Percentiles rank a stretch among this genome's conserved stretches.
These are phyloP conservation scores for Acephala macrosclerotiorum DNA, from an alignment of 2,329 filamentous ascomycete genomes.

Conservation along the genomic window DNA sequence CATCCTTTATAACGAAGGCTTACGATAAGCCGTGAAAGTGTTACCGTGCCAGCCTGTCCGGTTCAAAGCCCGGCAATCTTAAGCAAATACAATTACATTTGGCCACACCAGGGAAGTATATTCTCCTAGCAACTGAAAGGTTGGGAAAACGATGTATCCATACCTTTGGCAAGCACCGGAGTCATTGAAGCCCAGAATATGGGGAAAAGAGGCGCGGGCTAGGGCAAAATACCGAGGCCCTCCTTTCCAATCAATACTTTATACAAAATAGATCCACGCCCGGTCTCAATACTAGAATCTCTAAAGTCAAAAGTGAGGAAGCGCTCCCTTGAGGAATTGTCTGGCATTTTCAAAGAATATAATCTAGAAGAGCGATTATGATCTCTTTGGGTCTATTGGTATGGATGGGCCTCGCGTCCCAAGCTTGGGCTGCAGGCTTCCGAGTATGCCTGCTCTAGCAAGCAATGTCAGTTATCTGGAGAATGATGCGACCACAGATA, in stretches of 20 bases:
- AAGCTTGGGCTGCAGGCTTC: conserved; percentile 15
- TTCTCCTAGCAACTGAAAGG: not conserved
- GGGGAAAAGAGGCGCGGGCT: not conserved
- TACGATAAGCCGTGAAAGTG: too few relatives aligned
- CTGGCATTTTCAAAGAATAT: not conserved
- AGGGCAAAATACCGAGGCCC: not conserved
- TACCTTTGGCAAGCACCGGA: not conserved
- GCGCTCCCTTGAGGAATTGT: not conserved
- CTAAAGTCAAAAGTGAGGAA: too few relatives aligned
- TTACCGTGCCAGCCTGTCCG: conserved; percentile 11
- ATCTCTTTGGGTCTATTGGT: not conserved
- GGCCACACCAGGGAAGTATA: not conserved
- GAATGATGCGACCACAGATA: conserved; percentile 16
- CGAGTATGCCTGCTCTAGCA: not conserved
- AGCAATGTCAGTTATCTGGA: conserved; percentile 22
- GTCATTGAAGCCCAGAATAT: not conserved
- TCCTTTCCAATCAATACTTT: not conserved
- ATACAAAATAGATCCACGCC: conserved; percentile 1
- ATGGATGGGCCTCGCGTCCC: conserved; percentile 7
- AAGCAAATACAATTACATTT: conserved; percentile 7
- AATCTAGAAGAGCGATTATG: not conserved
- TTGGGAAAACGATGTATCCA: not conserved
- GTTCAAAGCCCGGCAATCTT: conserved; percentile 10
- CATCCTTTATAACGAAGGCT: too few relatives aligned
- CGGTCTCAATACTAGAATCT: too few relatives aligned